Evolutionary conservation across 1,284 basidiomycete genomes (phyloP).

Genomic region (Inonotus obliquus): DNA sequence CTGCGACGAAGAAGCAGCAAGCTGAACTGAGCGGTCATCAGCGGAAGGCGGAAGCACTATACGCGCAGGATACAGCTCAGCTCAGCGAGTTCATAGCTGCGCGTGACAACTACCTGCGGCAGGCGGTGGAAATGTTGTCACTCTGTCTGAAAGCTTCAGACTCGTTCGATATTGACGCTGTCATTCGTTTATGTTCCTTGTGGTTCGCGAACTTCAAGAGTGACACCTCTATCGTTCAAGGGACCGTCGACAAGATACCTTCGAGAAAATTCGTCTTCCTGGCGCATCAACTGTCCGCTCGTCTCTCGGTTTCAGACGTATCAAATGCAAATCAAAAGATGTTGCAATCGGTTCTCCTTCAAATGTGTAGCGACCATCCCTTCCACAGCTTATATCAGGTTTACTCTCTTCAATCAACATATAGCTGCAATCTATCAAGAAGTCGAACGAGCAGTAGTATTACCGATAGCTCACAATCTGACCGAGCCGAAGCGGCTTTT

Average conservation of each 20-base stretch:
- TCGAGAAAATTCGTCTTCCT: slow-evolving; percentile 89
- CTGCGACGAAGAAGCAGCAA: slow-evolving; percentile 26
- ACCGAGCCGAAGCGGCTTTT: slow-evolving; percentile 64
- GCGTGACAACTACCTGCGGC: slow-evolving; percentile 61
- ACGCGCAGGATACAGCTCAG: slow-evolving; percentile 56
- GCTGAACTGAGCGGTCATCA: slow-evolving; percentile 30
- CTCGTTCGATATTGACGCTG: slow-evolving; percentile 68
- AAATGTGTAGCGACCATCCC: slow-evolving; percentile 88
- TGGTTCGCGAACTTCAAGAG: slow-evolving; percentile 87
- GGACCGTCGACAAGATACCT: slow-evolving; percentile 61
- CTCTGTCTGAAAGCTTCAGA: slow-evolving; percentile 67
- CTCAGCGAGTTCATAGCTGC: slow-evolving; percentile 57
- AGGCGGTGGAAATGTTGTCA: slow-evolving; percentile 83
- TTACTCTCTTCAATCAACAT: slow-evolving; percentile 59
- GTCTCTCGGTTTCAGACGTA: slow-evolving; percentile 51
- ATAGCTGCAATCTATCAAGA: slow-evolving; percentile 1
- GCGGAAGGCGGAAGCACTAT: slow-evolving; percentile 34
- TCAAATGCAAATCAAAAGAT: slow-evolving; percentile 51
- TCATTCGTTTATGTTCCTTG: slow-evolving; percentile 82
- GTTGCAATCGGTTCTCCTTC: slow-evolving; percentile 62
- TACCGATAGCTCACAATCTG: slow-evolving; percentile 39
- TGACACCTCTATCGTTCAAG: slow-evolving; percentile 22
- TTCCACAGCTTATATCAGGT: slow-evolving; percentile 93
- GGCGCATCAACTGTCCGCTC: slow-evolving; percentile 88
- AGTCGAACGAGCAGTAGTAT: slow-evolving; percentile 28